phyloP scores from a whole-genome alignment of 1,284 basidiomycete genomes.

The Pterula multifida region DNA sequence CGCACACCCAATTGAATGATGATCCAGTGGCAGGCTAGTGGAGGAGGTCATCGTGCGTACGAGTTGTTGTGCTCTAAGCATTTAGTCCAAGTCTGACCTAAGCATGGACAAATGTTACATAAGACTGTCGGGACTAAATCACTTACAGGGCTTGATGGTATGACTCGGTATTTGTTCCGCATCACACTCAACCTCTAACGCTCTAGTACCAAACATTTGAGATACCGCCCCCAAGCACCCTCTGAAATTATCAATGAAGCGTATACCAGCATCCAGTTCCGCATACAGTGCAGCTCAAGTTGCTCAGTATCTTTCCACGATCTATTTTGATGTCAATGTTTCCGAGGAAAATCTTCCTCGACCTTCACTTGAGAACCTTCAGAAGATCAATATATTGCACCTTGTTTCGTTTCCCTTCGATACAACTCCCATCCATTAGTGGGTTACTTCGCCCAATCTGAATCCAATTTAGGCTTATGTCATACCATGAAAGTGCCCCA shows the following conservation, averaged over 20 bases:
- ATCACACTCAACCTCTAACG: not conserved
- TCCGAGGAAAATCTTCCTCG: not conserved
- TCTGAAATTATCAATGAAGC: not conserved
- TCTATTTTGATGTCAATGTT: not conserved
- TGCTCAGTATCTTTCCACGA: not conserved
- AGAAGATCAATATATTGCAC: slow-evolving; percentile 10
- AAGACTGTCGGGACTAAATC: too few species aligned
- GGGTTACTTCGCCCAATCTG: slow-evolving; percentile 2
- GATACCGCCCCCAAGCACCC: not conserved
- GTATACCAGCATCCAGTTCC: not conserved
- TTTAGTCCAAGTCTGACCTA: too few species aligned
- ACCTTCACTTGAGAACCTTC: slow-evolving; percentile 10
- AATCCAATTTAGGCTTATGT: not conserved
- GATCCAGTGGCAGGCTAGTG: too few species aligned
- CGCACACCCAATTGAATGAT: too few species aligned
- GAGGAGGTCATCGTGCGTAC: too few species aligned
- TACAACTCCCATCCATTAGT: slow-evolving; percentile 15
- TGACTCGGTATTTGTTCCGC: not conserved
- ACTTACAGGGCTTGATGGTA: too few species aligned
- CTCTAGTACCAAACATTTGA: not conserved
- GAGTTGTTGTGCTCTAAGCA: too few species aligned
- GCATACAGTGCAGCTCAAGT: not conserved
- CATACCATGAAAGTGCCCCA: slow-evolving; percentile 8
- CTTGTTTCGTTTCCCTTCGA: slow-evolving; percentile 12
- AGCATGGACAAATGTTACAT: too few species aligned